A percentile compares a stretch with the other conserved stretches of the same genome.
These are phyloP conservation scores for Thraustochytrium striatum DNA, from an alignment of 352 stramenopile genomes.

Conservation along the genomic window DNA sequence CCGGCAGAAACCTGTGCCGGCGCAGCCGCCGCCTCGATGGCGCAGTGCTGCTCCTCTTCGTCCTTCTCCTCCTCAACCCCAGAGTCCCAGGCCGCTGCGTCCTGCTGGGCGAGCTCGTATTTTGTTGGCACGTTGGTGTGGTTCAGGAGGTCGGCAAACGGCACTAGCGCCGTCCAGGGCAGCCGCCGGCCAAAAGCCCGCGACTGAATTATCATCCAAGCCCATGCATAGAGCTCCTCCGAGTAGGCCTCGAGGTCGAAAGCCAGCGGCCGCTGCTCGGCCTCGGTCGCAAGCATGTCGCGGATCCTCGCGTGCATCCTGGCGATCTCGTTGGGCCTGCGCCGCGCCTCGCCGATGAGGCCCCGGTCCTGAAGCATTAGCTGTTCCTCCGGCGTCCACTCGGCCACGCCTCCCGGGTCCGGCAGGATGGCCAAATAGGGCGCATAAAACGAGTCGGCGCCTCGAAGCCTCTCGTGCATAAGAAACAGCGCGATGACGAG, in stretches of 20 bases:
- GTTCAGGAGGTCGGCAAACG: conserved; percentile 85
- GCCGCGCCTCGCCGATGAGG: conserved; percentile 40
- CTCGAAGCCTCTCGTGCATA: conserved; percentile 66
- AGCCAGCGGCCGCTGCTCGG: not conserved
- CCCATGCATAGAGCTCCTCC: conserved; percentile 67
- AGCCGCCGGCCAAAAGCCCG: conserved; percentile 80
- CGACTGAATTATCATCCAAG: conserved; percentile 80
- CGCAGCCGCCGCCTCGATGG: not conserved
- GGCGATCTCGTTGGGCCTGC: conserved; percentile 57
- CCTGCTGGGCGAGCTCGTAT: conserved; percentile 64
- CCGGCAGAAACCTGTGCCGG: not conserved
- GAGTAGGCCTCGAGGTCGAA: conserved; percentile 53
- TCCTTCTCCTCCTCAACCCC: not conserved
- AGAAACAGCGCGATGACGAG: conserved; percentile 74
- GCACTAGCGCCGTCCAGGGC: conserved; percentile 80
- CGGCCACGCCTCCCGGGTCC: conserved; percentile 67
- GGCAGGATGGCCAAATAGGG: conserved; percentile 78
- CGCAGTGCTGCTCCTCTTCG: not conserved
- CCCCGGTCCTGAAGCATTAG: conserved; percentile 67
- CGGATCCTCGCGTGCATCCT: too few relatives aligned
- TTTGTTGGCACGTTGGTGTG: conserved; percentile 80
- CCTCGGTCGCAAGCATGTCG: too few relatives aligned
- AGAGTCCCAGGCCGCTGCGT: not conserved
- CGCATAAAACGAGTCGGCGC: conserved; percentile 70
- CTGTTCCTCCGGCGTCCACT: conserved; percentile 70